Conservation (phyloP, 805 yeast genomes). For the Ogataea paradorogensis region DNA sequence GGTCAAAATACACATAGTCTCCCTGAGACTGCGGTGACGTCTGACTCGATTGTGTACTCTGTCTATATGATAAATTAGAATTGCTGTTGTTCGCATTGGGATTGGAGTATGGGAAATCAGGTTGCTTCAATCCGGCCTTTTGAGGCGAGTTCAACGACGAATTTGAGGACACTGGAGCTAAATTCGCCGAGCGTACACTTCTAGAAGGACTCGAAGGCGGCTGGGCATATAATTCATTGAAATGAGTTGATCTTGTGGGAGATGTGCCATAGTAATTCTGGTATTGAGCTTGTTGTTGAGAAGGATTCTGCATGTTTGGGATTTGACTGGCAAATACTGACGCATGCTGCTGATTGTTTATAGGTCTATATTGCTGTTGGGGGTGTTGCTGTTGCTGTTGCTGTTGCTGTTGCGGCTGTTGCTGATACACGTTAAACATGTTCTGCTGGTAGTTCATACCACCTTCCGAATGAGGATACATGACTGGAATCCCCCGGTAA, state of each 20-base stretch:
- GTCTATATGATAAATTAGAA: constrained; percentile 24
- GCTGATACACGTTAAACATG: constrained; percentile 21
- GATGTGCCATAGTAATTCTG: constrained; percentile 23
- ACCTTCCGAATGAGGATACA: constrained; percentile 12
- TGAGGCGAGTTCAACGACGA: constrained; percentile 31
- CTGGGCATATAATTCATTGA: constrained; percentile 25
- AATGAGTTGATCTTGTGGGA: constrained; percentile 23
- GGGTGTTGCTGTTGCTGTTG: constrained; percentile 30
- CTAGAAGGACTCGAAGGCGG: constrained; percentile 36
- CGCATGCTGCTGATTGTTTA: constrained; percentile 13
- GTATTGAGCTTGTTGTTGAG: constrained; percentile 19
- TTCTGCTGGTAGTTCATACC: constrained; percentile 23
- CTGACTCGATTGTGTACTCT: constrained; percentile 13
- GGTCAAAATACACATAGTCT: constrained; percentile 68
- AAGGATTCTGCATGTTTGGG: constrained; percentile 27
- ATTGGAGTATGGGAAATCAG: constrained; percentile 22
- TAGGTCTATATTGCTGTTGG: constrained; percentile 28
- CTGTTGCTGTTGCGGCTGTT: constrained; percentile 31
- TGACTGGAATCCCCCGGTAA: constrained; percentile 1
- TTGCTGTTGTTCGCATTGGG: constrained; percentile 29
- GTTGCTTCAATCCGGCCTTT: constrained; percentile 17
- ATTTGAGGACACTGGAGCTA: constrained; percentile 31
- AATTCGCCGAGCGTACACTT: constrained; percentile 30
- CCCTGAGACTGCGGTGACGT: constrained; percentile 17
- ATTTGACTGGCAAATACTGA: constrained; percentile 18